These are phyloP conservation scores for Phytopythium kandeliae DNA, from an alignment of 352 stramenopile species.

Conservation along the genomic window DNA sequence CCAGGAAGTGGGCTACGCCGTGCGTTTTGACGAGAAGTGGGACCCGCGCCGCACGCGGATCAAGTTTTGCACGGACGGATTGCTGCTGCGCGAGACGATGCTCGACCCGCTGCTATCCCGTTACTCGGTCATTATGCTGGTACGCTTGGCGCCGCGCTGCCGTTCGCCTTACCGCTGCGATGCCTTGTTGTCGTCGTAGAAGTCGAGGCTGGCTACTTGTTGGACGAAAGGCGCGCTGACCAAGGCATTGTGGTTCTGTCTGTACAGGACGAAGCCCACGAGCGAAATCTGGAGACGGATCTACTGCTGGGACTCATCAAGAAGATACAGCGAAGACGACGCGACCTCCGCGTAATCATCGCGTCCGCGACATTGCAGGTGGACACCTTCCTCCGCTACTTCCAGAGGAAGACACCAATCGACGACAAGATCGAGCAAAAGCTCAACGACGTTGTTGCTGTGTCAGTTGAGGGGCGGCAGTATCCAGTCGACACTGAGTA, in stretches of 20 bases:
- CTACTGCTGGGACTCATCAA: slow-evolving; percentile 94
- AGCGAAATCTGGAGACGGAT: slow-evolving; percentile 92
- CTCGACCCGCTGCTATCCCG: slow-evolving; percentile 64
- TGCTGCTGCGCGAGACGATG: slow-evolving; percentile 96
- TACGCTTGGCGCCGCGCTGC: slow-evolving; percentile 11
- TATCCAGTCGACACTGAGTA: slow-evolving; percentile 93
- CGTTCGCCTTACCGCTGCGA: too few species aligned
- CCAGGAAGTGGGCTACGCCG: slow-evolving; percentile 95
- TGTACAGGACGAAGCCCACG: slow-evolving; percentile 91
- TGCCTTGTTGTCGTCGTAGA: too few species aligned
- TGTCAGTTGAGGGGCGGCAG: slow-evolving; percentile 83
- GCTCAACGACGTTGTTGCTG: slow-evolving; percentile 48
- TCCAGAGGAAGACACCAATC: slow-evolving; percentile 47
- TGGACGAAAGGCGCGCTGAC: too few species aligned
- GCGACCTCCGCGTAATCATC: slow-evolving; percentile 86
- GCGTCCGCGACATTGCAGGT: slow-evolving; percentile 77
- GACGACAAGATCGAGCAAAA: slow-evolving; percentile 1
- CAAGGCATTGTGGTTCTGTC: neutral
- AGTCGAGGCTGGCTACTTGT: too few species aligned
- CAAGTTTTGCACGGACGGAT: slow-evolving; percentile 99
- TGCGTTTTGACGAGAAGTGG: slow-evolving; percentile 98
- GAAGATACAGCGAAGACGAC: slow-evolving; percentile 90
- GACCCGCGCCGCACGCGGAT: slow-evolving; percentile 85
- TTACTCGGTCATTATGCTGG: slow-evolving; percentile 83
- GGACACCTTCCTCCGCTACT: slow-evolving; percentile 89